Base-by-base conservation (phyloP, 2,329 filamentous ascomycete genomes). In the Venturia oleaginea region DNA sequence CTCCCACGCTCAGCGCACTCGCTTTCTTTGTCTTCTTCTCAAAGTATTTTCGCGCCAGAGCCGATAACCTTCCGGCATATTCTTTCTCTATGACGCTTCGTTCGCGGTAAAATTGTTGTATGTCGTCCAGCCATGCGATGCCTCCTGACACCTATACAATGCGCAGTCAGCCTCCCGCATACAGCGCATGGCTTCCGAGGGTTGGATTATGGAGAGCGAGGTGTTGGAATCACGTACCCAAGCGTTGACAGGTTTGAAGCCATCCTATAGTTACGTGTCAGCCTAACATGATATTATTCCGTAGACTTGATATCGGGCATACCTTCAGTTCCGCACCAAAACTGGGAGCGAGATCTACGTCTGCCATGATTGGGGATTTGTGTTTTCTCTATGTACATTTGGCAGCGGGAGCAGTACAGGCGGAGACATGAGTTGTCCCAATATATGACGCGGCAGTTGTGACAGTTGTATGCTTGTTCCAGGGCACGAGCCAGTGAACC, bases 101-200 rank as follows among this genome's bases (percentile, higher is more conserved):
- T 77, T 99, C 94, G 68, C 94, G 90, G 81, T 97, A 99, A 80
- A 97, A 99, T 73, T 91, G 87, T 76, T 99, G 91, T 68, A 99
- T 90, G 71, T 99, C 94, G 72, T 97, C 93, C 66, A 99, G 86
- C 93, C 93, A 99, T 69, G 85, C 81, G 75, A 99, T 96, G 68
- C 93, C 92, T 75, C 90, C 87, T 68, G 86, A 83, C 65, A 95
- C 90, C 83, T 86, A 59, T 40, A 27, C 34, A 4, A 22, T 19
- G 34, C 62, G 34, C 62, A 37, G 13, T 51, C 37, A 51, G 38
- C 37, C 6, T 19, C 32, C 27, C 22, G 48, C n/a, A 7, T 11
- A 57, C 62, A 13, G 57, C 34, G 51, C 48, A 37, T 38, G 24
- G 13, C 10, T 60, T 65, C 61, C 64, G 61, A 64, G 60, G 65